These are phyloP conservation scores for Ramaria sp. DNA, from an alignment of 768 basidiomycete species.

Conservation along the genomic window DNA sequence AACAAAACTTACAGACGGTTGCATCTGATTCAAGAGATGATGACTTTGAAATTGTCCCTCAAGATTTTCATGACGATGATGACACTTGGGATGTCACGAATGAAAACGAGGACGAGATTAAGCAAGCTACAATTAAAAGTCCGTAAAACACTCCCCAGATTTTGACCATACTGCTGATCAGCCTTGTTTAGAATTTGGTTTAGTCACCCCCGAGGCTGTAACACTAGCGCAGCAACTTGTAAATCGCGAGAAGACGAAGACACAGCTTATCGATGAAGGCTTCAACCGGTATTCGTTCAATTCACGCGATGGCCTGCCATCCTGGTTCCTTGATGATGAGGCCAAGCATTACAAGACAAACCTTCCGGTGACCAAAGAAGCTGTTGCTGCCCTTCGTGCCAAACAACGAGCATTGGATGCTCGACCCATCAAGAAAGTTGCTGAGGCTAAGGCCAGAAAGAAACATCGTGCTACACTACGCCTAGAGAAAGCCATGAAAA, in stretches of 20 bases:
- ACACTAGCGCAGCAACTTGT: conserved; percentile 85
- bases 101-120: conserved; percentile 61
- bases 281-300: conserved; percentile 92
- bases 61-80: conserved; percentile 39
- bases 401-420: conserved; percentile 92
- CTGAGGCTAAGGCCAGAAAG: conserved; percentile 96
- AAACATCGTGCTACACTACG: conserved; percentile 80
- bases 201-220: conserved; percentile 82
- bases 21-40: conserved; percentile 31
- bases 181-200: conserved; percentile 51
- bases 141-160: conserved; percentile 15
- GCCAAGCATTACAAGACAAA: conserved; percentile 87
- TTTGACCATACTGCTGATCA: not conserved
- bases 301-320: conserved; percentile 82
- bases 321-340: conserved; percentile 98
- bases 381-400: conserved; percentile 70
- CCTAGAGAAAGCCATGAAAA: conserved; percentile 88
- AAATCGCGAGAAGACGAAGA: conserved; percentile 82
- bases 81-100: conserved; percentile 77
- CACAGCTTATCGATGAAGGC: conserved; percentile 85
- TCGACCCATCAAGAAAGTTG: conserved; percentile 96
- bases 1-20: not conserved
- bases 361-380: conserved; percentile 95
- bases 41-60: conserved; percentile 71
- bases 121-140: conserved; percentile 61